Conservation (phyloP, 2,329 filamentous ascomycete genomes). For the Pseudofabraea citricarpa region DNA sequence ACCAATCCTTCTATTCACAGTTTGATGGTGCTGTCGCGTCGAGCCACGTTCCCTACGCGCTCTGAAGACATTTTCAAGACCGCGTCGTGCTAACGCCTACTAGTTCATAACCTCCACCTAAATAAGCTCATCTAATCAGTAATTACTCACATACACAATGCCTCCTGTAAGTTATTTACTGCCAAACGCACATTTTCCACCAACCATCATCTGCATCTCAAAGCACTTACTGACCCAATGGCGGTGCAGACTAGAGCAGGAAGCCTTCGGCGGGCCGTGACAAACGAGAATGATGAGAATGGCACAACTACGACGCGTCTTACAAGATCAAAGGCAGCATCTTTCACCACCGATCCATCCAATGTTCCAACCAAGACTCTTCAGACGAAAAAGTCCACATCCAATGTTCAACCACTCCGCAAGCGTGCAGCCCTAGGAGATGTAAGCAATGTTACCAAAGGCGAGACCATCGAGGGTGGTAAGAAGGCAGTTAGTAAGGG, state of each 20-base stretch:
- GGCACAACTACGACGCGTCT: slow-evolving; percentile 66
- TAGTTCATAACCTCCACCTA: too few relatives aligned
- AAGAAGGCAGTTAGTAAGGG: slow-evolving; percentile 74
- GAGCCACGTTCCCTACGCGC: slow-evolving; percentile 6
- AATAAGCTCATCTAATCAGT: slow-evolving; percentile 28
- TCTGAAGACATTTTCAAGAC: slow-evolving; percentile 9
- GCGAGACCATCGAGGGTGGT: slow-evolving; percentile 59
- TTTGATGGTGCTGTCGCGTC: slow-evolving; percentile 14
- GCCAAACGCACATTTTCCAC: neutral
- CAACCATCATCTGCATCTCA: too few relatives aligned
- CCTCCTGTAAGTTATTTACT: slow-evolving; percentile 45
- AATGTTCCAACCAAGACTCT: slow-evolving; percentile 52
- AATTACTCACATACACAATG: slow-evolving; percentile 34
- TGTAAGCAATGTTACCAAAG: slow-evolving; percentile 91
- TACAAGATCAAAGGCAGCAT: slow-evolving; percentile 88
- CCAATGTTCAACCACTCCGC: slow-evolving; percentile 47
- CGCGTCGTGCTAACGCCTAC: slow-evolving; percentile 1
- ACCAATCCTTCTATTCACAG: neutral
- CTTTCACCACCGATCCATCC: slow-evolving; percentile 55
- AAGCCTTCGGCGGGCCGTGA: slow-evolving; percentile 64
- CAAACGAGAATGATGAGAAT: slow-evolving; percentile 96
- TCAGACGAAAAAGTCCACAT: slow-evolving; percentile 64
- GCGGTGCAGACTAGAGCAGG: slow-evolving; percentile 60
- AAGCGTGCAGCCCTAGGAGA: slow-evolving; percentile 87
- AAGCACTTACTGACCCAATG: too few relatives aligned